phyloP scores from a whole-genome alignment of 176 grass and related monocot genomes.

The Panicum miliaceum region DNA sequence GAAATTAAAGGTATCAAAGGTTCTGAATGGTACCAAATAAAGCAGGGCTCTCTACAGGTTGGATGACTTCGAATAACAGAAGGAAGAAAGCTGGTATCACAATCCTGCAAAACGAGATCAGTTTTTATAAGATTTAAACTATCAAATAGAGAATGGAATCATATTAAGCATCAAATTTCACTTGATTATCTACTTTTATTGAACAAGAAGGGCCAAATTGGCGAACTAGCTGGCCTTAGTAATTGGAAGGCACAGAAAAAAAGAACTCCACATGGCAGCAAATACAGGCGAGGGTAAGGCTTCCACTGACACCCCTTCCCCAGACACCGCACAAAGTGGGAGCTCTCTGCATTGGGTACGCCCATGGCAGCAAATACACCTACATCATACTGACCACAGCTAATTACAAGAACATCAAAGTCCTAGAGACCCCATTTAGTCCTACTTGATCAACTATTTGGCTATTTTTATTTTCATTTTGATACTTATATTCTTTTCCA shows the following conservation, averaged over 20 bases:
- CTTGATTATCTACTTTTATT: background rate
- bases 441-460: background rate
- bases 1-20: constrained; percentile 30
- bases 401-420: constrained; percentile 7
- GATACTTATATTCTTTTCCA: background rate
- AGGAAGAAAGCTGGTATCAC: constrained; percentile 6
- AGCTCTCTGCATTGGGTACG: too few species aligned
- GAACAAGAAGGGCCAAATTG: background rate
- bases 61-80: constrained; percentile 14
- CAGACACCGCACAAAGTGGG: too few species aligned
- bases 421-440: background rate
- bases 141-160: background rate
- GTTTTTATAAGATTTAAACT: constrained; percentile 4
- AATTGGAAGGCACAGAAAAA: background rate
- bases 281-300: too few species aligned
- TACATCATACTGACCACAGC: background rate
- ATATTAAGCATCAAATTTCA: background rate
- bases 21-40: constrained; percentile 35
- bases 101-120: constrained; percentile 12
- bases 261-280: background rate
- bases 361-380: background rate
- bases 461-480: background rate
- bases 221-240: background rate
- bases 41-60: background rate
- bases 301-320: too few species aligned